phyloP scores from a whole-genome alignment of 352 stramenopile genomes.

The Pythium grandisporangium region DNA sequence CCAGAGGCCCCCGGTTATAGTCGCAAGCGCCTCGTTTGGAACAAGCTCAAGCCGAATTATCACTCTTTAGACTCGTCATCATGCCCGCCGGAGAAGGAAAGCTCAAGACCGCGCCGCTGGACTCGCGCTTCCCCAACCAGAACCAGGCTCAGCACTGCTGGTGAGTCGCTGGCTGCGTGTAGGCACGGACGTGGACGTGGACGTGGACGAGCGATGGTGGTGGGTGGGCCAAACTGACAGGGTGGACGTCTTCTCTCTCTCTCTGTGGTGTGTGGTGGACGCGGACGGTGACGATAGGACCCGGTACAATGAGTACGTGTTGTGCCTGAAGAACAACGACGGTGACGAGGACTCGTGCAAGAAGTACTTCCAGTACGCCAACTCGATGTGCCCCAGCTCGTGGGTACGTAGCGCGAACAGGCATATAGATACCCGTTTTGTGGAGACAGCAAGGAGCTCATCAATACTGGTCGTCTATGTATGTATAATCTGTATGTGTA shows the following conservation, averaged over 20 bases:
- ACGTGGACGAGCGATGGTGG: too few species aligned
- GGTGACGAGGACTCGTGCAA: slow-evolving; percentile 90
- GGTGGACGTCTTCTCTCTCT: too few species aligned
- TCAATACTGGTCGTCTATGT: background rate
- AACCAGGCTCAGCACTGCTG: slow-evolving; percentile 87
- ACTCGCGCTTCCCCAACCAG: slow-evolving; percentile 81
- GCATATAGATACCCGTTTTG: too few species aligned
- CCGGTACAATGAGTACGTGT: slow-evolving; percentile 96
- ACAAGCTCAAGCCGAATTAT: too few species aligned
- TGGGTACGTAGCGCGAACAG: slow-evolving; percentile 52
- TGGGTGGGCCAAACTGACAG: too few species aligned
- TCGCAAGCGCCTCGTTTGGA: too few species aligned
- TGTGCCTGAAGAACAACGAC: slow-evolving; percentile 95
- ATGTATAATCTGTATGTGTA: background rate
- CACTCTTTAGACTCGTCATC: too few species aligned
- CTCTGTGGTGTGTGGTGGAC: background rate
- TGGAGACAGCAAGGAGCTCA: background rate
- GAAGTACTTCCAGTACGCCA: slow-evolving; percentile 61
- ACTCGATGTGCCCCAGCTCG: slow-evolving; percentile 66
- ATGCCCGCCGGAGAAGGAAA: slow-evolving; percentile 38
- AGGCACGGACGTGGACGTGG: too few species aligned
- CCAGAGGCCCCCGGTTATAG: too few species aligned
- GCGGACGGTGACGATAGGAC: slow-evolving; percentile 31
- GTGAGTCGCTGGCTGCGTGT: too few species aligned
- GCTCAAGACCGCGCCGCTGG: slow-evolving; percentile 78